phyloP scores from a whole-genome alignment of 2,329 filamentous ascomycete genomes.

The Aspergillus nomiae region DNA sequence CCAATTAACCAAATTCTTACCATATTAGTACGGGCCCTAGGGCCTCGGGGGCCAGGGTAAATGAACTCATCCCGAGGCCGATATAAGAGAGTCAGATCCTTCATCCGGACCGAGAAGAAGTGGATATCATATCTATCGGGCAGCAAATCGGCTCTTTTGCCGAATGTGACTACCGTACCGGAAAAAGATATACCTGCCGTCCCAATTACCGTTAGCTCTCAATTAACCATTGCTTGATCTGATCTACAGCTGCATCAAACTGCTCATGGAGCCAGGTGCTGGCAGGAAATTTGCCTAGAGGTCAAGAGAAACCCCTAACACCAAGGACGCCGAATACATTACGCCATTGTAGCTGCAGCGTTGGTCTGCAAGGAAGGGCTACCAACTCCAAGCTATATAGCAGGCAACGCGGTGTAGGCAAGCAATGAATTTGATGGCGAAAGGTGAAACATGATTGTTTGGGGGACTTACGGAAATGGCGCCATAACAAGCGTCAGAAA shows the following conservation, averaged over 20 bases:
- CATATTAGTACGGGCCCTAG: not conserved
- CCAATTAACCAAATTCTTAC: not conserved
- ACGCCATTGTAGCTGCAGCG: conserved; percentile 9
- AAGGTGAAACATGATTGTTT: not conserved
- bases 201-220: conserved; percentile 1
- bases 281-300: not conserved
- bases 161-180: conserved; percentile 45
- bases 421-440: too few relatives aligned
- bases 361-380: conserved; percentile 11
- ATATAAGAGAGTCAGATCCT: not conserved
- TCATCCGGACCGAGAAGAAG: not conserved
- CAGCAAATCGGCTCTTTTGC: conserved; percentile 43
- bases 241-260: not conserved
- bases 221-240: conserved; percentile 3
- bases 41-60: not conserved
- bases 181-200: conserved; percentile 46
- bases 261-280: not conserved
- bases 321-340: not conserved
- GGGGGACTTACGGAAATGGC: conserved; percentile 47
- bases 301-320: not conserved
- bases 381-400: not conserved
- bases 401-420: not conserved
- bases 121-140: conserved; percentile 21
- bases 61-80: not conserved
- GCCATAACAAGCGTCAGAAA: conserved; percentile 48